Conservation (phyloP, 345 rosid genomes). For the Boechera divaricarpa region DNA sequence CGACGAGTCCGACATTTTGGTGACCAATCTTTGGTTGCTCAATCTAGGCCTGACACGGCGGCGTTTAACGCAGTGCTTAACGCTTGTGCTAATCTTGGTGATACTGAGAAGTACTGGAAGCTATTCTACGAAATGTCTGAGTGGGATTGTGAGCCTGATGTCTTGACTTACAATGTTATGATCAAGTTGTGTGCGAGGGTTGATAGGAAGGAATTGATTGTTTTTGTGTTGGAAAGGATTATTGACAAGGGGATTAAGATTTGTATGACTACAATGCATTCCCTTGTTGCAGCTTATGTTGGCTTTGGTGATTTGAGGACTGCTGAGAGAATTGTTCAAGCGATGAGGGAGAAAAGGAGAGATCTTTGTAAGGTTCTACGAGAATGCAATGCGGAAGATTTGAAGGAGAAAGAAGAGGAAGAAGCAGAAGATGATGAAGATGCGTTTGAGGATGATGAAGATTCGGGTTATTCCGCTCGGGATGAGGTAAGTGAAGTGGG, state of each 20-base stretch:
- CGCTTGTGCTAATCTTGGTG: slow-evolving; percentile 87
- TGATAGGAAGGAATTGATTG: slow-evolving; percentile 72
- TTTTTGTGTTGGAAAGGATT: slow-evolving; percentile 75
- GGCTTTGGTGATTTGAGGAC: slow-evolving; percentile 82
- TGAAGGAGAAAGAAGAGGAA: slow-evolving; percentile 51
- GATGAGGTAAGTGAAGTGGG: slow-evolving; percentile 32
- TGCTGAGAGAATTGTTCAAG: slow-evolving; percentile 81
- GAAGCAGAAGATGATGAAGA: slow-evolving; percentile 38
- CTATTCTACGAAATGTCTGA: slow-evolving; percentile 76
- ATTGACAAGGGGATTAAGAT: slow-evolving; percentile 57
- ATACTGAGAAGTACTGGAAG: slow-evolving; percentile 57
- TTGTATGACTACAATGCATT: slow-evolving; percentile 83
- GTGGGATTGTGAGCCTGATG: slow-evolving; percentile 71
- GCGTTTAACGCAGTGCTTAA: slow-evolving; percentile 83
- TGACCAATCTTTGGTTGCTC: slow-evolving; percentile 56
- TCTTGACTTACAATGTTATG: slow-evolving; percentile 76
- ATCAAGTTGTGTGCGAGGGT: slow-evolving; percentile 84
- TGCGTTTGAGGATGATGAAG: slow-evolving; percentile 38
- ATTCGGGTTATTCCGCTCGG: background rate
- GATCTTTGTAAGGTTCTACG: slow-evolving; percentile 81
- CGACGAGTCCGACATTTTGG: slow-evolving; percentile 57
- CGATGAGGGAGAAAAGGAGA: slow-evolving; percentile 86
- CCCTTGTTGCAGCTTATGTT: slow-evolving; percentile 89
- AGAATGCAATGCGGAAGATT: slow-evolving; percentile 56
- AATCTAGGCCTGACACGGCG: slow-evolving; percentile 79